Base-by-base conservation (phyloP, 2,329 filamentous ascomycete genomes). In the Penicillium sp. region DNA sequence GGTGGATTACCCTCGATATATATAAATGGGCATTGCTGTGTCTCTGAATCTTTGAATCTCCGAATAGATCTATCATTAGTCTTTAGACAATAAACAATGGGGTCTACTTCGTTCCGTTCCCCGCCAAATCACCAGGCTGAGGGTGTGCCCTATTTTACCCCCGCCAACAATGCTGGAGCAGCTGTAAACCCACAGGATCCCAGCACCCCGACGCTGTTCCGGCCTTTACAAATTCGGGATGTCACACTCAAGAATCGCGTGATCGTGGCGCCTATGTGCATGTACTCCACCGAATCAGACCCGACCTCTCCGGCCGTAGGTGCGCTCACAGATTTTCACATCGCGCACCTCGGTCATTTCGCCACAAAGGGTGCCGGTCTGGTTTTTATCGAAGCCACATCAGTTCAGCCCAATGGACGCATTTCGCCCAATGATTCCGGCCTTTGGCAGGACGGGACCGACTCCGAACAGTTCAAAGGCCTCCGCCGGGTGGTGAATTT, bases 301-400 rank as follows among this genome's bases (percentile, higher is more conserved):
- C 65, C 62, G 2, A 39, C 52, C 9, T 69, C 68, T 5, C 64
- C 68, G 4, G 52, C 50, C 10, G 54, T 65, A 60, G 86, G 92
- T 18, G 87, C 92, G 71, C 75, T 87, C 52, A 92, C 89, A 2
- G 82, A 89, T 68, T 96, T 86, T 82, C 90, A 96, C 72, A 78
- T 93, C 44, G 85, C 90, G 27, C 91, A 96, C 67, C 80, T 93
- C 9, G 89, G 91, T 55, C 86, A 90, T 61, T 89, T 91, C 62
- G 82, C 89, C 21, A 78, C 86, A 40, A 85, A 88, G 57, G 91
- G 91, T 18, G 86, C 86, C 0, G 88, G 84, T 1, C 77, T 96
- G 25, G 78, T 87, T 49, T 82, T 91, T 52, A 79, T 93, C 55
- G 91, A 96, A 76, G 90, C 91, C 21, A 91, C 88, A 0, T 79